Base-by-base conservation (phyloP, 768 basidiomycete genomes). In the Hypholoma sublateritium region DNA sequence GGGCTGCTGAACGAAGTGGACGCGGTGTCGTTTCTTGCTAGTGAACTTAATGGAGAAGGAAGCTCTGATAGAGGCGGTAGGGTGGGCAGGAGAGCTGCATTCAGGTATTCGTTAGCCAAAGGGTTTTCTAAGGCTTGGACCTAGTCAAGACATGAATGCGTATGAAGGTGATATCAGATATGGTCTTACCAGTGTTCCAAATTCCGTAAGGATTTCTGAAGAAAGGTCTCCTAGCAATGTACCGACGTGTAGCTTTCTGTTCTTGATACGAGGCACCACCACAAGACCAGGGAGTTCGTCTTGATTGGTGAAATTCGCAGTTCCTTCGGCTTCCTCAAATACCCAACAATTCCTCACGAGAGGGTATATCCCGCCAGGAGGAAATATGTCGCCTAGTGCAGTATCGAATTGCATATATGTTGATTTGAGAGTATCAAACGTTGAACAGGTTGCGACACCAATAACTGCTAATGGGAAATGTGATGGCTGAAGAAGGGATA, bases 181-280 rank as follows among this genome's bases (percentile, higher is more conserved):
- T 41, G 14, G 17, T 74, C 90, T 59, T 63, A 97, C 96, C 76
- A 97, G 70, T 36, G 84, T 81, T 36, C 93, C 89, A 62, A 98
- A 89, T 69, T 93, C 93, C 19, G 84, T 84, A 21, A 99, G 76
- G 48, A 98, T 83, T 59, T 89, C 86, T 34, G 94, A 93, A 62
- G 93, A 95, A 17, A 97, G 72, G 66, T 94, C 93, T 16, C 93
- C 93, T 54, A 99, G 72, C 41, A 98, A 74, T 16, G 93, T 93
- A 28, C 92, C 91, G 53, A 98, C 80, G 68, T 95, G 95, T 28
- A 93, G 71, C 63, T 85, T 89, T 69, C 93, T 91, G 65, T 95
- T 93, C 5, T 89, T 90, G 84, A 94, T 91, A 59, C 81, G 84
- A 3, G 94, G 95, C 48, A 97, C 90, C 24, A 92, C 78, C 17